Evolutionary conservation across 768 basidiomycete species (phyloP).

Genomic region (Boletus pseudo-olivaceus): DNA sequence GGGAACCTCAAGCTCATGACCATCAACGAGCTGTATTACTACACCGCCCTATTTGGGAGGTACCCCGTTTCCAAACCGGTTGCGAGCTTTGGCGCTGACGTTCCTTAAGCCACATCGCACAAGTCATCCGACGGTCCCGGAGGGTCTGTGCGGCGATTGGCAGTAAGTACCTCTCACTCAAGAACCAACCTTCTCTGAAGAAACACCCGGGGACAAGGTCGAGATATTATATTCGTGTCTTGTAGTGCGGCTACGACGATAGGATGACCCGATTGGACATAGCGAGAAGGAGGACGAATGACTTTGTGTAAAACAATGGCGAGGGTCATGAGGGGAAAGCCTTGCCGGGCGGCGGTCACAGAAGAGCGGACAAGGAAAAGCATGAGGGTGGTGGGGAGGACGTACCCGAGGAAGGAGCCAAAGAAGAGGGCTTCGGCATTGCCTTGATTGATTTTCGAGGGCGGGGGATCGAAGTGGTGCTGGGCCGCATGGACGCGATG

Average conservation of each 20-base stretch:
- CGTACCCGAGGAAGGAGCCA: too few relatives aligned
- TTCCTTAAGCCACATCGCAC: slow-evolving; percentile 66
- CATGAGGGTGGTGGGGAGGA: slow-evolving; percentile 45
- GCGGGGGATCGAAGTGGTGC: too few relatives aligned
- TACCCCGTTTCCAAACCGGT: slow-evolving; percentile 20
- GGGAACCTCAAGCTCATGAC: slow-evolving; percentile 70
- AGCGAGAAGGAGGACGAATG: slow-evolving; percentile 20
- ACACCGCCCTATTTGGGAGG: slow-evolving; percentile 79
- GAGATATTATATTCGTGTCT: slow-evolving; percentile 62
- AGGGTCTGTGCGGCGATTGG: slow-evolving; percentile 75
- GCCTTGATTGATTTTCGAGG: too few relatives aligned
- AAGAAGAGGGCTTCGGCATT: slow-evolving; percentile 35
- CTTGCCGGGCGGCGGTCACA: too few relatives aligned
- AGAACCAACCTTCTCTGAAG: neutral
- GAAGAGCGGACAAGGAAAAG: slow-evolving; percentile 38
- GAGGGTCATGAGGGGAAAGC: too few relatives aligned
- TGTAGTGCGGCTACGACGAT: slow-evolving; percentile 69
- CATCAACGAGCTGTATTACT: slow-evolving; percentile 87
- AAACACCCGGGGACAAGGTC: slow-evolving; percentile 37
- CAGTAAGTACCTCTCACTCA: slow-evolving; percentile 44
- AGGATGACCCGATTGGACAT: neutral
- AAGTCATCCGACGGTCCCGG: slow-evolving; percentile 71
- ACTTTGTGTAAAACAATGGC: slow-evolving; percentile 37
- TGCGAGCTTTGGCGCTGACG: neutral
- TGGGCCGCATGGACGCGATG: neutral